A percentile compares a stretch with the other conserved stretches of the same genome.
Conservation (phyloP, 164 flowering plant genomes). For the Kingdonia uniflora region DNA sequence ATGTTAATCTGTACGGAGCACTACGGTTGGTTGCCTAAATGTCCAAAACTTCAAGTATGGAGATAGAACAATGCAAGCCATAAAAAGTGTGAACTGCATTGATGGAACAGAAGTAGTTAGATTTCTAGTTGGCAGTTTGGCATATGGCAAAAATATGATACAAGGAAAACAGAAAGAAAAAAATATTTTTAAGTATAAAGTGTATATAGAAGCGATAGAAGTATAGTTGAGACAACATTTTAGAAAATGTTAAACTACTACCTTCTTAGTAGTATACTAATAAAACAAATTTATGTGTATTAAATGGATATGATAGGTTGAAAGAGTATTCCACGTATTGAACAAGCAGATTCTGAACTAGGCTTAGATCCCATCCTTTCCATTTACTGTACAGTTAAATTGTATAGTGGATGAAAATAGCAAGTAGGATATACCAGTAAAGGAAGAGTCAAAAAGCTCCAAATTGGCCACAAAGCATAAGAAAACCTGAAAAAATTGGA, state of each 20-base stretch:
- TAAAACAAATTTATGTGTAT: no score
- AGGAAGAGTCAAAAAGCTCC: constrained; percentile 87
- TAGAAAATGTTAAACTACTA: no score
- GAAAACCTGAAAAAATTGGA: constrained; percentile 45
- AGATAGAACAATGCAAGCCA: constrained; percentile 63
- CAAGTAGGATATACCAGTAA: constrained; percentile 48
- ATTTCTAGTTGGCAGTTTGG: background rate
- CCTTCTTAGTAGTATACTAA: no score
- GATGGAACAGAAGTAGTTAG: constrained; percentile 7
- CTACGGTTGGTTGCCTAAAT: constrained; percentile 32
- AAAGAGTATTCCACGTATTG: no score
- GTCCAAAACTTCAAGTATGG: constrained; percentile 41
- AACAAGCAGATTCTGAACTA: no score
- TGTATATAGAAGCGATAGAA: no score
- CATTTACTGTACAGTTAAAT: no score
- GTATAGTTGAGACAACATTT: no score
- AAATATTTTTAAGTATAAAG: no score
- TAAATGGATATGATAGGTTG: no score
- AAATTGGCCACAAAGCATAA: constrained; percentile 87
- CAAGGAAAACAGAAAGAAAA: background rate
- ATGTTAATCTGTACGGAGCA: constrained; percentile 49
- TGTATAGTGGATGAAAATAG: background rate
- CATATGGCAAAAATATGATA: background rate
- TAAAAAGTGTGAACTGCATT: constrained; percentile 79
- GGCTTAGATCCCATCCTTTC: no score